Percentiles rank a stretch among this genome's conserved stretches.
Evolutionary conservation across 208 protist genomes (phyloP).

Genomic region (Lotmaria passim): DNA sequence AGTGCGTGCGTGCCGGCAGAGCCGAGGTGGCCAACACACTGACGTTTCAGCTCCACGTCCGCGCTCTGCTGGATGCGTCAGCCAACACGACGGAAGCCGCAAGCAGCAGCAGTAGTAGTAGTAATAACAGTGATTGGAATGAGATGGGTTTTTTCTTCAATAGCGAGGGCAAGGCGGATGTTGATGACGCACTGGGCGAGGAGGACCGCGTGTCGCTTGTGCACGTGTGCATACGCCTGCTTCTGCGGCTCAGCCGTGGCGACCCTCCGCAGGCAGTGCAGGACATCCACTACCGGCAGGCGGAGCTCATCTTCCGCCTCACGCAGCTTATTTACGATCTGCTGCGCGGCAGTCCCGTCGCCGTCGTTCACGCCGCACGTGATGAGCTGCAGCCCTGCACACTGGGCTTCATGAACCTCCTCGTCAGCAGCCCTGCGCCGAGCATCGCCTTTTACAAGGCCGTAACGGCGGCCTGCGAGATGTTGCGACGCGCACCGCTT

Average conservation of each 20-base stretch:
- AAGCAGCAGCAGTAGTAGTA: background rate
- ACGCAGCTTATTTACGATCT: constrained; percentile 52
- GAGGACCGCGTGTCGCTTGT: constrained; percentile 33
- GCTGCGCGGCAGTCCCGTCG: constrained; percentile 44
- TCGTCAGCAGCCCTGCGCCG: constrained; percentile 49
- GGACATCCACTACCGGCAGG: constrained; percentile 48
- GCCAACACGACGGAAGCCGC: background rate
- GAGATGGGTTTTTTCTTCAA: too few relatives aligned
- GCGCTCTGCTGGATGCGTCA: constrained; percentile 24
- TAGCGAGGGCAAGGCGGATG: background rate
- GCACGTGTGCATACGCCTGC: constrained; percentile 32
- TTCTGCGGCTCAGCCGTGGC: constrained; percentile 39
- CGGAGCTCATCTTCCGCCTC: constrained; percentile 68
- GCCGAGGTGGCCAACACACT: constrained; percentile 30
- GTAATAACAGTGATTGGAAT: too few relatives aligned
- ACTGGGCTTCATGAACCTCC: constrained; percentile 38
- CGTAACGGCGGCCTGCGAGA: constrained; percentile 51
- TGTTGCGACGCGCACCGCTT: constrained; percentile 41
- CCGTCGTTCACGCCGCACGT: constrained; percentile 31
- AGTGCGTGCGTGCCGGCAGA: constrained; percentile 27
- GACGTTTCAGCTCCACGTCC: constrained; percentile 31
- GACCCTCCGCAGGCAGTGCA: constrained; percentile 38
- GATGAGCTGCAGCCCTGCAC: constrained; percentile 37
- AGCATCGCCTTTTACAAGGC: constrained; percentile 56
- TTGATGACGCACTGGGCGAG: constrained; percentile 18